A percentile compares a stretch with the other conserved stretches of the same genome.
phyloP scores from a whole-genome alignment of 495 filamentous ascomycete species.

The Hapsidospora chrysogenum region DNA sequence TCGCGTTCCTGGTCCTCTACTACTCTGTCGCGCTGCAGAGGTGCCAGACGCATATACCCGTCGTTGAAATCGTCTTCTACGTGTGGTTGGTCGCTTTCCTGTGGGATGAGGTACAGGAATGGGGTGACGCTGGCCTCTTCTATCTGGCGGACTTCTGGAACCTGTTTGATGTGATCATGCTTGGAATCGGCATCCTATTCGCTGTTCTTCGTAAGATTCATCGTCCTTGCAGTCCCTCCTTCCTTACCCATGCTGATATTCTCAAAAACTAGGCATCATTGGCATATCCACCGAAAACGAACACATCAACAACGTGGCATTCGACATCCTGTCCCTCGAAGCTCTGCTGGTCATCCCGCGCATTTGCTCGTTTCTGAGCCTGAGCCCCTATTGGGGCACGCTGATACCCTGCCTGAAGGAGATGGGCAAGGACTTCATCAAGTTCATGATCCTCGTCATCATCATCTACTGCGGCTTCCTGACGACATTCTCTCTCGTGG shows the following conservation, averaged over 20 bases:
- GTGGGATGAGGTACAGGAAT: conserved; percentile 72
- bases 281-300: conserved; percentile 47
- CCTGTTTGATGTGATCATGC: conserved; percentile 74
- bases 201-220: conserved; percentile 46
- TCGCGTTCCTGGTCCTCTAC: conserved; percentile 60
- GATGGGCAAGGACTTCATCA: conserved; percentile 88
- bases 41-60: conserved; percentile 27
- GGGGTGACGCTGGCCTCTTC: conserved; percentile 71
- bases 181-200: conserved; percentile 62
- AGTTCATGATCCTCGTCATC: conserved; percentile 75
- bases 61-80: conserved; percentile 37
- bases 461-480: conserved; percentile 77
- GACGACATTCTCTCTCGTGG: conserved; percentile 81
- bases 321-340: conserved; percentile 78
- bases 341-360: conserved; percentile 86
- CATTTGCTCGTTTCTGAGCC: conserved; percentile 73
- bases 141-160: conserved; percentile 82
- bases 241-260: neutral
- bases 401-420: conserved; percentile 76
- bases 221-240: too few species aligned
- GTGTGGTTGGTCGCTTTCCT: conserved; percentile 70
- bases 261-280: conserved; percentile 37
- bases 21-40: conserved; percentile 62
- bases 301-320: conserved; percentile 55
- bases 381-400: conserved; percentile 78